These are phyloP conservation scores for Keithomyces neogunnii DNA, from an alignment of 2,329 filamentous ascomycete genomes.

Conservation along the genomic window DNA sequence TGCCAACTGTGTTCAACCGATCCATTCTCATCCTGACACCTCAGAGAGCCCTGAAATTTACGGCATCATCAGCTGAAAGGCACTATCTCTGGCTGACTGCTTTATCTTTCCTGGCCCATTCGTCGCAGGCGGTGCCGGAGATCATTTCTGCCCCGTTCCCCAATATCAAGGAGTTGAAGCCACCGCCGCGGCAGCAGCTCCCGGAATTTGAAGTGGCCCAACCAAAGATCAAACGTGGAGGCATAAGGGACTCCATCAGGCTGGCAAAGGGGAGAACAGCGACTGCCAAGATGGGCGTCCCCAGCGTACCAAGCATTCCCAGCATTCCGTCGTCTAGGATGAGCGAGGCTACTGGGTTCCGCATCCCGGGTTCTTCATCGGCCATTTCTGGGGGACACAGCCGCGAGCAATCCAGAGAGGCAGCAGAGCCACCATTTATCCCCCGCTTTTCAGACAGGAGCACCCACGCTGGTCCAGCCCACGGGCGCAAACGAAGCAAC, in stretches of 20 bases:
- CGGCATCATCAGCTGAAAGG: slow-evolving; percentile 69
- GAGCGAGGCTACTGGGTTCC: slow-evolving; percentile 27
- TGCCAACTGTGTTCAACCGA: slow-evolving; percentile 65
- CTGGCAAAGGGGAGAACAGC: slow-evolving; percentile 65
- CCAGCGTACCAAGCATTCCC: slow-evolving; percentile 37
- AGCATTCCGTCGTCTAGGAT: slow-evolving; percentile 27
- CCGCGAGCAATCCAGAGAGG: slow-evolving; percentile 45
- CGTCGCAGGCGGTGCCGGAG: slow-evolving; percentile 71
- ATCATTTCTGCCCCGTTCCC: slow-evolving; percentile 49
- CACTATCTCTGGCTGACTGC: slow-evolving; percentile 95
- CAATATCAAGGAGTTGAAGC: slow-evolving; percentile 23
- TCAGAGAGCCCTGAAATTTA: slow-evolving; percentile 91
- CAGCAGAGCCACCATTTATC: slow-evolving; percentile 64
- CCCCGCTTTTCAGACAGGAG: slow-evolving; percentile 58
- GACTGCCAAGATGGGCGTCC: slow-evolving; percentile 44
- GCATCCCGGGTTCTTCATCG: slow-evolving; percentile 31
- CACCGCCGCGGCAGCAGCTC: slow-evolving; percentile 12
- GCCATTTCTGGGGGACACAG: slow-evolving; percentile 26
- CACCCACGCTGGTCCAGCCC: slow-evolving; percentile 34
- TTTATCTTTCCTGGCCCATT: slow-evolving; percentile 89
- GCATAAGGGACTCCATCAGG: slow-evolving; percentile 81
- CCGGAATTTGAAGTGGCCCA: slow-evolving; percentile 44
- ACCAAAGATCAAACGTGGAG: slow-evolving; percentile 38
- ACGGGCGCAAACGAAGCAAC: slow-evolving; percentile 82
- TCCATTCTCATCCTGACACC: slow-evolving; percentile 94